Base-by-base conservation (phyloP, 345 rosid genomes). In the Cardamine occulta region DNA sequence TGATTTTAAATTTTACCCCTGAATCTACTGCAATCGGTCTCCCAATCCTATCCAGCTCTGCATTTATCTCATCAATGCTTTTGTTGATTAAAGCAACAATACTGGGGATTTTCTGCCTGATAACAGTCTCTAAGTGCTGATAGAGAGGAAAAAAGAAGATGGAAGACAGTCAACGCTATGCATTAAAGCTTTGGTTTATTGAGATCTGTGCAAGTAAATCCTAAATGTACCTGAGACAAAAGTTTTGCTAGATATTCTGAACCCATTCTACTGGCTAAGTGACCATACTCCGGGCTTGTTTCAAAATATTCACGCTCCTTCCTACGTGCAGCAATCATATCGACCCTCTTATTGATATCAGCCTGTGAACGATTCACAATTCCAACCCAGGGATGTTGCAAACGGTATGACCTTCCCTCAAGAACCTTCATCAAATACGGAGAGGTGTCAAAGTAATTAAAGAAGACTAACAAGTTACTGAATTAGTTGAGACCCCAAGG, bases 331-430 rank as follows among this genome's bases (percentile, higher is more conserved):
- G 81, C 83, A 80, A 85, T 84, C 96, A 95, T 95, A 82, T 95
- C 99, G 53, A 90, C 94, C 55, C 93, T 95, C 82, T 88, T 95
- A 73, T 95, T 95, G 83, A 95, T 95, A 66, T 95, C 99, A 72
- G 99, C 97, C 86, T 95, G 99, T 24, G 99, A 95, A 68, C 99
- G 98, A 84, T 95, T 95, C 77, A 95, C 99, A 67, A 92, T 90
- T 77, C 99, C 99, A 47, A 93, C 99, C 99, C 99, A 95, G 61
- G 97, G 99, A 89, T 92, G 98, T 72, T 93, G 99, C 79, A 95
- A 85, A 74, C 94, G 91, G 71, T 95, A 95, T 4, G 97, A 72
- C 83, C 96, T 84, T 73, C 99, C 99, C 84, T 95, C 99, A 39
- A 95, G 88, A 85, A 95, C 97, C 98, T 93, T 75, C 67, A 73